phyloP scores from a whole-genome alignment of 2,329 filamentous ascomycete genomes.

The Alternaria gansuensis region DNA sequence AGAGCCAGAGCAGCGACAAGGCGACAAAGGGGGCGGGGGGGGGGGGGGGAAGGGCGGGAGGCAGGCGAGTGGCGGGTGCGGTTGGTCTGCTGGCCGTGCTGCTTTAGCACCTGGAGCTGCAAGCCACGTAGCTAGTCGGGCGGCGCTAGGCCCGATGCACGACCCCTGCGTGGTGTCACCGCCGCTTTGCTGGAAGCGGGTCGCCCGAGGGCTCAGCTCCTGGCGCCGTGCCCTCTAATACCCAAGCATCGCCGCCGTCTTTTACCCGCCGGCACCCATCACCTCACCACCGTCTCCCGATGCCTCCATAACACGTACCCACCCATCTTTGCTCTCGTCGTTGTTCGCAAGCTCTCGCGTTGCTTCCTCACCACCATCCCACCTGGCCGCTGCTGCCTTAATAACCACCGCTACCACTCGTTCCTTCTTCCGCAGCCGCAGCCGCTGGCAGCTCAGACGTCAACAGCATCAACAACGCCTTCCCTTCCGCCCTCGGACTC shows the following conservation, averaged over 20 bases:
- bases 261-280: constrained; percentile 36
- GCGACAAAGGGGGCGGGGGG: constrained; percentile 19
- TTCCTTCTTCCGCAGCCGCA: constrained; percentile 43
- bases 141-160: constrained; percentile 7
- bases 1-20: constrained; percentile 1
- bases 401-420: constrained; percentile 38
- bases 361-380: constrained; percentile 21
- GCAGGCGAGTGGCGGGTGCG: constrained; percentile 25
- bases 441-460: constrained; percentile 31
- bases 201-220: constrained; percentile 19
- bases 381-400: constrained; percentile 25
- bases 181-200: constrained; percentile 23
- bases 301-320: constrained; percentile 43
- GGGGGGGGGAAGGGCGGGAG: constrained; percentile 3
- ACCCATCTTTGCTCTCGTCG: constrained; percentile 33
- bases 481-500: constrained; percentile 25
- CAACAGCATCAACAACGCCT: constrained; percentile 28
- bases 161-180: constrained; percentile 25
- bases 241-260: constrained; percentile 27
- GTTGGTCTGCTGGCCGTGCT: constrained; percentile 22
- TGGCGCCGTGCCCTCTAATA: constrained; percentile 26
- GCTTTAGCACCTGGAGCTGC: constrained; percentile 25
- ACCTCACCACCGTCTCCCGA: constrained; percentile 39
- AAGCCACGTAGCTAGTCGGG: constrained; percentile 18
- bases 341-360: constrained; percentile 43